These are phyloP conservation scores for Fusarium nygamai DNA, from an alignment of 2,329 filamentous ascomycete species.

Conservation along the genomic window DNA sequence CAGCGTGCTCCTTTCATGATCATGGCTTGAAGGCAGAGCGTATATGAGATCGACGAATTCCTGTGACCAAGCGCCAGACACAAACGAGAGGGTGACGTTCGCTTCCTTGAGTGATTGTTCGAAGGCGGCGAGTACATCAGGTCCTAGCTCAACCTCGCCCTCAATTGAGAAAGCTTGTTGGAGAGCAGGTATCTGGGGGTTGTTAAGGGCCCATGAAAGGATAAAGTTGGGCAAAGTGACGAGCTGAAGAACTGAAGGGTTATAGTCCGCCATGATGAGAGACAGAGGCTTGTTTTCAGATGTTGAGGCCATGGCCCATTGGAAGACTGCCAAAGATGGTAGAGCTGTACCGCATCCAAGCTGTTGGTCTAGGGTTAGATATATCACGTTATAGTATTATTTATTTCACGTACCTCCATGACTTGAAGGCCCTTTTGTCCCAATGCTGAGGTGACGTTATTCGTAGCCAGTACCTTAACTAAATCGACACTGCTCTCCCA, in stretches of 20 bases:
- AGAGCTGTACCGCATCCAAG: conserved; percentile 83
- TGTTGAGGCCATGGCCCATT: conserved; percentile 57
- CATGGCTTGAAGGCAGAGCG: conserved; percentile 26
- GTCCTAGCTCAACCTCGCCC: conserved; percentile 72
- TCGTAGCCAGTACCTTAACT: conserved; percentile 70
- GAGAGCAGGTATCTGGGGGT: conserved; percentile 50
- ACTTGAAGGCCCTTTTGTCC: conserved; percentile 53
- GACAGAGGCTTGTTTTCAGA: conserved; percentile 53
- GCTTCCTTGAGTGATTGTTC: conserved; percentile 58
- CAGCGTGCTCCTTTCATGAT: conserved; percentile 51
- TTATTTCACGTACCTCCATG: conserved; percentile 60
- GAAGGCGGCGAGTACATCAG: conserved; percentile 68
- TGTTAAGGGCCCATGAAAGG: conserved; percentile 70
- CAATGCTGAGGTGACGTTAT: conserved; percentile 49
- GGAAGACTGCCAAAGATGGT: conserved; percentile 76
- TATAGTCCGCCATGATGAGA: conserved; percentile 81
- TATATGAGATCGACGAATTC: conserved; percentile 71
- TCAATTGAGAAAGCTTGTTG: conserved; percentile 59
- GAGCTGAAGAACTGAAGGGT: conserved; percentile 78
- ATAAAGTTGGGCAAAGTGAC: conserved; percentile 84
- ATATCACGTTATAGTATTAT: neutral
- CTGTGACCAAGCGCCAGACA: conserved; percentile 79
- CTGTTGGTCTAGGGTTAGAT: conserved; percentile 52
- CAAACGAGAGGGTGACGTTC: conserved; percentile 69
- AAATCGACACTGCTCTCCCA: conserved; percentile 89